Percentiles rank a stretch among this genome's conserved stretches.
These are phyloP conservation scores for Coemansia umbellata DNA, from an alignment of 192 early-diverging fungal species.

Conservation along the genomic window DNA sequence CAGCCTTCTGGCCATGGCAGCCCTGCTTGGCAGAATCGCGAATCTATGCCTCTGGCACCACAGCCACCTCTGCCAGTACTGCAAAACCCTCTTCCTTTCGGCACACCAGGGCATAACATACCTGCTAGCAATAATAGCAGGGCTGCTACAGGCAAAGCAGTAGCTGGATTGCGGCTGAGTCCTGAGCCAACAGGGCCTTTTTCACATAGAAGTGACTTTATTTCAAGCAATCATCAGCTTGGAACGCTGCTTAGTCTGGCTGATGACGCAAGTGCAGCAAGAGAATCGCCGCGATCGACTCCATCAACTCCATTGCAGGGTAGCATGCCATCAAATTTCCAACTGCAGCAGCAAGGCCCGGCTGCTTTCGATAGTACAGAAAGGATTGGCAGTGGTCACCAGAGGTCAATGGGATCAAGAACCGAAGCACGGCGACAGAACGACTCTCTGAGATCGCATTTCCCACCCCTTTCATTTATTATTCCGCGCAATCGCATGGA, in stretches of 20 bases:
- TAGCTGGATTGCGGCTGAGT: background rate
- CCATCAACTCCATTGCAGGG: slow-evolving; percentile 27
- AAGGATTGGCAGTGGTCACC: too few species aligned
- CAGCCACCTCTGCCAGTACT: background rate
- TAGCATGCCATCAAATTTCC: background rate
- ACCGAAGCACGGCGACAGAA: too few species aligned
- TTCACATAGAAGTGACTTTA: slow-evolving; percentile 34
- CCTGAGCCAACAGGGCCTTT: slow-evolving; percentile 7
- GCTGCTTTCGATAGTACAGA: too few species aligned
- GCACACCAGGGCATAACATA: too few species aligned
- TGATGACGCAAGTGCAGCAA: slow-evolving; percentile 3
- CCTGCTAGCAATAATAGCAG: too few species aligned
- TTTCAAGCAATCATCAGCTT: slow-evolving; percentile 15
- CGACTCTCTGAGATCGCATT: slow-evolving; percentile 35
- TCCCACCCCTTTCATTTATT: slow-evolving; percentile 47
- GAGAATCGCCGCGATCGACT: slow-evolving; percentile 26
- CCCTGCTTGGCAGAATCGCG: too few species aligned
- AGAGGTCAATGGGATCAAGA: too few species aligned
- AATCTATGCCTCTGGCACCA: background rate
- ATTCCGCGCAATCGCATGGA: slow-evolving; percentile 36
- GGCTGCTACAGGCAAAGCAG: too few species aligned
- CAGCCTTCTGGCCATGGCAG: slow-evolving; percentile 15
- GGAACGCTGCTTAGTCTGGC: slow-evolving; percentile 22
- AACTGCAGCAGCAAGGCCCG: background rate
- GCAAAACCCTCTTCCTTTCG: too few species aligned